phyloP scores from a whole-genome alignment of 768 basidiomycete genomes.

The Amanita jacksonii region DNA sequence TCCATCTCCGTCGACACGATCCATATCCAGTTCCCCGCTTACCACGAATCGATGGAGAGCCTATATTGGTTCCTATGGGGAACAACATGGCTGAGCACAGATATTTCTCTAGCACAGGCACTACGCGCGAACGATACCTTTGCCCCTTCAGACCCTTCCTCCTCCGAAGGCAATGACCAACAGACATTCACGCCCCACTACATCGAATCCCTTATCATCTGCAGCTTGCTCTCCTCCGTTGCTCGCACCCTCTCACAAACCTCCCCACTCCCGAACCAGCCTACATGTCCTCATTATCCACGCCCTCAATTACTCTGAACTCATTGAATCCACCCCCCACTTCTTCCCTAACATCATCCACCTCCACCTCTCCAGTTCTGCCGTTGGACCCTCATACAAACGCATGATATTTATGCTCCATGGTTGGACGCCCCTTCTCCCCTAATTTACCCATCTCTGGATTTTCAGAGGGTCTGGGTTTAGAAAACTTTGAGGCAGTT shows the following conservation, averaged over 20 bases:
- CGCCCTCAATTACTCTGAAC: constrained; percentile 19
- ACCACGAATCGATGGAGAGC: constrained; percentile 36
- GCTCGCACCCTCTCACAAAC: constrained; percentile 18
- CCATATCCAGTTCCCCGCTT: constrained; percentile 29
- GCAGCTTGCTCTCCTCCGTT: constrained; percentile 19
- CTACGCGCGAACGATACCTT: constrained; percentile 17
- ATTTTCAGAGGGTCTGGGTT: constrained; percentile 32
- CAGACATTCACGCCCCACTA: constrained; percentile 15
- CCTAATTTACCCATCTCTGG: constrained; percentile 31
- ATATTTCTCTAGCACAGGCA: constrained; percentile 24
- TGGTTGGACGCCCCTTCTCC: constrained; percentile 30
- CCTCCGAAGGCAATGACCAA: constrained; percentile 2
- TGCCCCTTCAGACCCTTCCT: constrained; percentile 1
- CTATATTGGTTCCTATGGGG: constrained; percentile 36
- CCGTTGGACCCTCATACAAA: constrained; percentile 11
- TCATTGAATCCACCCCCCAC: constrained; percentile 24
- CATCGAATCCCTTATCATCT: constrained; percentile 28
- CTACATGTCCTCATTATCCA: constrained; percentile 26
- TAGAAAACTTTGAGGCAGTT: constrained; percentile 28
- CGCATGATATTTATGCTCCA: constrained; percentile 16
- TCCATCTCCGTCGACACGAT: constrained; percentile 24
- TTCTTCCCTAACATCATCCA: constrained; percentile 31
- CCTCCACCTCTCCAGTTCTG: constrained; percentile 27
- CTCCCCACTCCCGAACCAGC: constrained; percentile 19
- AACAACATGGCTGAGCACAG: constrained; percentile 28